Evolutionary conservation across 345 rosid species (phyloP).

Genomic region (Eucalyptus erythrocorys): DNA sequence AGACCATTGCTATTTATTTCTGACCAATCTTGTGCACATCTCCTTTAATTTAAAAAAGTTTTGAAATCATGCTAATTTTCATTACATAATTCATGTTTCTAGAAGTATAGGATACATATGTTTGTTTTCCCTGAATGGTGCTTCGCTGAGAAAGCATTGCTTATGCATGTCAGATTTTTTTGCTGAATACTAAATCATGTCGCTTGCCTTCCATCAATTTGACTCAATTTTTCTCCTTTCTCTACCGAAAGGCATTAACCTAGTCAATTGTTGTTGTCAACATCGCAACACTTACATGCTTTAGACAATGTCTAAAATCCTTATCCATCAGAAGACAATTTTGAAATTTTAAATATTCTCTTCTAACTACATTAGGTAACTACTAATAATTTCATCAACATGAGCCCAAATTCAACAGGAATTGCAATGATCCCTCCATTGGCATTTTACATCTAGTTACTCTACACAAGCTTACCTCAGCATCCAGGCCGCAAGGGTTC

Average conservation of each 20-base stretch:
- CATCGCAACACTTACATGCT: not conserved
- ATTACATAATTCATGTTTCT: not conserved
- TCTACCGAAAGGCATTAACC: not conserved
- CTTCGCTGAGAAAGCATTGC: not conserved
- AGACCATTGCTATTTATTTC: not conserved
- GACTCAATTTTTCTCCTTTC: not conserved
- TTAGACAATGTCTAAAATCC: not conserved
- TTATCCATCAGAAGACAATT: not conserved
- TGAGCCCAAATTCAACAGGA: not conserved
- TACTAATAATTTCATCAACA: not conserved
- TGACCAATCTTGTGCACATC: not conserved
- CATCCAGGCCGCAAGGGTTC: slow-evolving; percentile 58
- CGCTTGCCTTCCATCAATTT: not conserved
- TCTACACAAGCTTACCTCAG: slow-evolving; percentile 37
- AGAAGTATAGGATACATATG: not conserved
- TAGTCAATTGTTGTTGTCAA: not conserved
- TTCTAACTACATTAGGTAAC: not conserved
- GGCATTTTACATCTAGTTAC: not conserved
- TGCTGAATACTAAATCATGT: not conserved
- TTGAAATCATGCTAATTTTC: not conserved
- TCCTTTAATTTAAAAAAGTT: not conserved
- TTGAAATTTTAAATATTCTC: not conserved
- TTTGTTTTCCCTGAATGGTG: not conserved
- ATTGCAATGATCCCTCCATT: not conserved
- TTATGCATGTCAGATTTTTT: not conserved